Evolutionary conservation across 2,329 filamentous ascomycete genomes (phyloP), one percentile per base, ranked within the genome.

Genomic region (Colletotrichum scovillei): DNA sequence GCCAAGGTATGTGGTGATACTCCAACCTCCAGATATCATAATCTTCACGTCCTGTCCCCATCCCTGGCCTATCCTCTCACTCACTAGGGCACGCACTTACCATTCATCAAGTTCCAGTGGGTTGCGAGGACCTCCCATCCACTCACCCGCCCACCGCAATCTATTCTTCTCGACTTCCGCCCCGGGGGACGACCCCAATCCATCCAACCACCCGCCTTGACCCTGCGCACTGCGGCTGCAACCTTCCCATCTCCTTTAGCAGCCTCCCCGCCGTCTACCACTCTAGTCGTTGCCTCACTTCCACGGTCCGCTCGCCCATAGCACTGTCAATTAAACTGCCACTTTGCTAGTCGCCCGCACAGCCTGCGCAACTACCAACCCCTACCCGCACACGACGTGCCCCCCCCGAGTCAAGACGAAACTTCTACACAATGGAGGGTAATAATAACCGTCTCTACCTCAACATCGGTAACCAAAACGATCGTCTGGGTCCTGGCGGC

Each of bases 381-480:
- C 63, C 62, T 59, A 58, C 60, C 55, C 66, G 66, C 70, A 70
- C 66, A 53, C 56, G 46, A 59, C 67, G 53, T 62, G 46, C 28
- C 57, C 67, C 32, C 26, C 63, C 64, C 64, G 59, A 66, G 35
- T 59, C 60, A 73, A 55, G 64, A 73, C 65, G 53, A 74, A 70
- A 66, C 75, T 72, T 49, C 42, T 80, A 85, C 80, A 73, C 42
- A 32, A 89, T 90, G 87, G 87, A 88, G 78, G 82, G 84, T 78
- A 86, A 86, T 83, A 91, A 91, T 79, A 90, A 90, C 76, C 88
- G 90, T 72, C 87, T 93, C 69, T 88, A 90, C 80, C 88, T 94
- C 80, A 93, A 93, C 83, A 90, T 92, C 78, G 88, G 87, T 80
- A 92, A 89, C 83, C 89, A 89, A 81, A 91, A 90, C 82, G 90